A percentile compares a stretch with the other conserved stretches of the same genome.
Evolutionary conservation across 352 stramenopile genomes (phyloP).

Genomic region (Globisporangium emineosum): DNA sequence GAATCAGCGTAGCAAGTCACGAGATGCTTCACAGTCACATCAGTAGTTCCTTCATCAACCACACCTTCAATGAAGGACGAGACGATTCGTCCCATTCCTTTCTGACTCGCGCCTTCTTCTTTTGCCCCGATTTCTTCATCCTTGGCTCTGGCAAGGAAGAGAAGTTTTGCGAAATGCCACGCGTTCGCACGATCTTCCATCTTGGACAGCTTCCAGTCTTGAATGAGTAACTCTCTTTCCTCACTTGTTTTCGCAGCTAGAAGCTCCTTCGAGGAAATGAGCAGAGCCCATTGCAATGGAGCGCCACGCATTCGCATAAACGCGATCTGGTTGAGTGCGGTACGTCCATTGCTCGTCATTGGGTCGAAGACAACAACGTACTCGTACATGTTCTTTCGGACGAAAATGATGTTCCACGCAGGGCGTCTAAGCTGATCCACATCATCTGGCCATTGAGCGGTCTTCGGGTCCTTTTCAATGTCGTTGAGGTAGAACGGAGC

Average conservation of each 20-base stretch:
- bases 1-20: conserved; percentile 64
- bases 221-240: conserved; percentile 37
- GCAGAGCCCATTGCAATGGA: conserved; percentile 70
- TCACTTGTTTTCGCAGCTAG: conserved; percentile 41
- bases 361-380: conserved; percentile 74
- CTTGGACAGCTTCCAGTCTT: conserved; percentile 37
- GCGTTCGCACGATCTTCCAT: conserved; percentile 46
- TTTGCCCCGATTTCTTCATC: conserved; percentile 20
- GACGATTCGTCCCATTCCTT: conserved; percentile 24
- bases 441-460: conserved; percentile 43
- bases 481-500: conserved; percentile 81
- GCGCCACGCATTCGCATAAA: conserved; percentile 73
- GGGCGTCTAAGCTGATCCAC: conserved; percentile 44
- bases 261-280: conserved; percentile 72
- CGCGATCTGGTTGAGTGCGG: conserved; percentile 50
- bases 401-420: conserved; percentile 81
- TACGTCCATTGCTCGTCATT: conserved; percentile 40
- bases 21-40: conserved; percentile 48
- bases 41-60: conserved; percentile 35
- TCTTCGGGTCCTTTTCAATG: conserved; percentile 68
- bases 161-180: conserved; percentile 79
- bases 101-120: conserved; percentile 13
- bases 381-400: conserved; percentile 88
- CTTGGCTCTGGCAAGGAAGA: conserved; percentile 64
- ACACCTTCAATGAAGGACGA: conserved; percentile 55